Evolutionary conservation across 805 yeast species (phyloP).

Genomic region (Pichia californica): DNA sequence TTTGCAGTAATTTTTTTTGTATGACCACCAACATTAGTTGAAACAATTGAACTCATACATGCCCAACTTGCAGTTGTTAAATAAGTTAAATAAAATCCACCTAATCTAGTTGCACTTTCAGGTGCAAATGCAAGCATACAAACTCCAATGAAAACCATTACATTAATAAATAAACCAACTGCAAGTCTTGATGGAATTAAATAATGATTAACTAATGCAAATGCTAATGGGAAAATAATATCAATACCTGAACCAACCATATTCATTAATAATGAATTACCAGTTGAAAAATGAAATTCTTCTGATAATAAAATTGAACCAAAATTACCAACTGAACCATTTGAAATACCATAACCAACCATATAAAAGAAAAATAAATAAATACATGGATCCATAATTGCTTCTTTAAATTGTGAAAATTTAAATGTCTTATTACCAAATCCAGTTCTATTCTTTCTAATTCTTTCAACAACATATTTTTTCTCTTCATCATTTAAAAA

Average conservation of each 20-base stretch:
- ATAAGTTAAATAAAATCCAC: slow-evolving; percentile 21
- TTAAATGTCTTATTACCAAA: slow-evolving; percentile 33
- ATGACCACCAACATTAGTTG: slow-evolving; percentile 49
- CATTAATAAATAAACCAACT: slow-evolving; percentile 19
- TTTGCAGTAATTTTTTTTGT: slow-evolving; percentile 47
- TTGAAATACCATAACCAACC: slow-evolving; percentile 44
- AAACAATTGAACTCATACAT: slow-evolving; percentile 29
- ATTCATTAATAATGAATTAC: slow-evolving; percentile 12
- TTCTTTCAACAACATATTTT: slow-evolving; percentile 25
- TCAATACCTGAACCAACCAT: slow-evolving; percentile 20
- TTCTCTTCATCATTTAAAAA: slow-evolving; percentile 34
- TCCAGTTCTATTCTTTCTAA: slow-evolving; percentile 32
- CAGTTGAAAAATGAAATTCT: slow-evolving; percentile 15
- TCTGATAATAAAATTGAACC: slow-evolving; percentile 30
- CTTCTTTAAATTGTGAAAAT: slow-evolving; percentile 49
- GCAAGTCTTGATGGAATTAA: slow-evolving; percentile 14
- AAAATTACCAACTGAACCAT: slow-evolving; percentile 52
- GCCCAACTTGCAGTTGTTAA: slow-evolving; percentile 22
- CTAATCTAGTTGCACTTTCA: slow-evolving; percentile 19
- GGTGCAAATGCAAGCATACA: slow-evolving; percentile 29
- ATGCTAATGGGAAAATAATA: slow-evolving; percentile 12
- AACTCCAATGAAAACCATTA: slow-evolving; percentile 23
- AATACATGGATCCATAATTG: slow-evolving; percentile 43
- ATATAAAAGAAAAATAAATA: slow-evolving; percentile 42
- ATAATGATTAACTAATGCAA: slow-evolving; percentile 5